Evolutionary conservation across 2,329 filamentous ascomycete genomes (phyloP).

Genomic region (Westerdykella sp.): DNA sequence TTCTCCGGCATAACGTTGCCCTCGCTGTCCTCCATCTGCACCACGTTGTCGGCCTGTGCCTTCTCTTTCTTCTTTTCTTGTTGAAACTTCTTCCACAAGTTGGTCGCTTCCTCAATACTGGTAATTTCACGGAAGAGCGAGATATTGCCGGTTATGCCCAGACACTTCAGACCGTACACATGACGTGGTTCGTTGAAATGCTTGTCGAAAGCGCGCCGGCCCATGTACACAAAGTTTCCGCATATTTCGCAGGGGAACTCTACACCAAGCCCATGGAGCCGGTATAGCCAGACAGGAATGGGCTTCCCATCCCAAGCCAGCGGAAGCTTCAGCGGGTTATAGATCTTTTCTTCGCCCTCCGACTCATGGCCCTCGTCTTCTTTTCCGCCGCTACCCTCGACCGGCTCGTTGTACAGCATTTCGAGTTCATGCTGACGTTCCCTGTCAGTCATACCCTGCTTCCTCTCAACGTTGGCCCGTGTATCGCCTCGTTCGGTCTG

Average conservation of each 20-base stretch:
- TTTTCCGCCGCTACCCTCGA: conserved; percentile 47
- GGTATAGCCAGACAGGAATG: conserved; percentile 98
- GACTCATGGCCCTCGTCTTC: conserved; percentile 61
- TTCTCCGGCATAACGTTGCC: conserved; percentile 99
- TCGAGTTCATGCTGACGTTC: conserved; percentile 93
- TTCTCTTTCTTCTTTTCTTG: conserved; percentile 73
- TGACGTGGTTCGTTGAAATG: conserved; percentile 94
- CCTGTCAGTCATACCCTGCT: conserved; percentile 94
- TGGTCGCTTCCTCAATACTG: conserved; percentile 79
- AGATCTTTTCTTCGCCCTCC: conserved; percentile 69
- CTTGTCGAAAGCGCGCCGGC: conserved; percentile 91
- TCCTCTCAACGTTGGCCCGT: conserved; percentile 88
- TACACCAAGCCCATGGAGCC: conserved; percentile 87
- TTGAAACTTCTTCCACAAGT: conserved; percentile 90
- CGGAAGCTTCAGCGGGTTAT: conserved; percentile 93
- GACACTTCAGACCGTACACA: conserved; percentile 85
- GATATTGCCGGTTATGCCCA: conserved; percentile 80
- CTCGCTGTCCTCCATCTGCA: conserved; percentile 97
- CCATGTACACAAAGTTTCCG: conserved; percentile 99
- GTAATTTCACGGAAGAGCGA: conserved; percentile 91
- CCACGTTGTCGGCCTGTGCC: conserved; percentile 71
- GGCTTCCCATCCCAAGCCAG: conserved; percentile 98
- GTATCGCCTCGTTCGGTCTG: conserved; percentile 84
- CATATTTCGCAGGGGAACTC: conserved; percentile 96
- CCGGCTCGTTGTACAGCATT: conserved; percentile 64